Percentiles rank a stretch among this genome's conserved stretches.
Conservation (phyloP, 2,329 filamentous ascomycete genomes). For the Capronia americana region DNA sequence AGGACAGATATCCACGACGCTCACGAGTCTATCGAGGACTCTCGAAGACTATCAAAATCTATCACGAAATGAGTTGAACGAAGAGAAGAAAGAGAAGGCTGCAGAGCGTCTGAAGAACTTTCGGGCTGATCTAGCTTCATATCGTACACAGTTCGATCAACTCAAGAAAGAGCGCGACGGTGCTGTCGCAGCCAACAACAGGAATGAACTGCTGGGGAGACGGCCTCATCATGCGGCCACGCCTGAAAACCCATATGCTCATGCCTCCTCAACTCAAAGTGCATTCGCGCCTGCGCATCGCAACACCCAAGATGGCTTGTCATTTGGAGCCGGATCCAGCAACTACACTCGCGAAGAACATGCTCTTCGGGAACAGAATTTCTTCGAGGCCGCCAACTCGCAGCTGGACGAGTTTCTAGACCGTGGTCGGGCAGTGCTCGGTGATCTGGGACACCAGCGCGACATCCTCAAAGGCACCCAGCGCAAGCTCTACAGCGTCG, state of each 20-base stretch:
- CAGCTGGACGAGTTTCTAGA: conserved; percentile 95
- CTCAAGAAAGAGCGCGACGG: conserved; percentile 82
- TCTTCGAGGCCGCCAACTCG: conserved; percentile 79
- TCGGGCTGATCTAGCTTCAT: conserved; percentile 79
- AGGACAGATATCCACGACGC: conserved; percentile 76
- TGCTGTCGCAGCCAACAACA: conserved; percentile 69
- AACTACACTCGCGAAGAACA: conserved; percentile 78
- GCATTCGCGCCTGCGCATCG: conserved; percentile 48
- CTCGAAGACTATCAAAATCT: conserved; percentile 90
- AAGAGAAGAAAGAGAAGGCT: conserved; percentile 90
- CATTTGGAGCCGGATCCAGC: conserved; percentile 53
- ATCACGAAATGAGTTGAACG: conserved; percentile 85
- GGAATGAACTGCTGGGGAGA: conserved; percentile 82
- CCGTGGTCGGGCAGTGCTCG: conserved; percentile 84
- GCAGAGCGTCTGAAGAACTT: conserved; percentile 85
- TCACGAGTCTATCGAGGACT: conserved; percentile 83
- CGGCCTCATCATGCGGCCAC: conserved; percentile 78
- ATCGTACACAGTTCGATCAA: conserved; percentile 75
- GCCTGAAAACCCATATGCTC: conserved; percentile 91
- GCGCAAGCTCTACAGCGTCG: conserved; percentile 85
- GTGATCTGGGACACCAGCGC: conserved; percentile 84
- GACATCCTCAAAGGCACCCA: conserved; percentile 97
- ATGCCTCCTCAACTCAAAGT: conserved; percentile 56
- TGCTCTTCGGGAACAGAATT: conserved; percentile 85
- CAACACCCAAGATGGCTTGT: conserved; percentile 47